A percentile compares a stretch with the other conserved stretches of the same genome.
Conservation (phyloP, 179 eudicot genomes). For the Gypsophila paniculata region DNA sequence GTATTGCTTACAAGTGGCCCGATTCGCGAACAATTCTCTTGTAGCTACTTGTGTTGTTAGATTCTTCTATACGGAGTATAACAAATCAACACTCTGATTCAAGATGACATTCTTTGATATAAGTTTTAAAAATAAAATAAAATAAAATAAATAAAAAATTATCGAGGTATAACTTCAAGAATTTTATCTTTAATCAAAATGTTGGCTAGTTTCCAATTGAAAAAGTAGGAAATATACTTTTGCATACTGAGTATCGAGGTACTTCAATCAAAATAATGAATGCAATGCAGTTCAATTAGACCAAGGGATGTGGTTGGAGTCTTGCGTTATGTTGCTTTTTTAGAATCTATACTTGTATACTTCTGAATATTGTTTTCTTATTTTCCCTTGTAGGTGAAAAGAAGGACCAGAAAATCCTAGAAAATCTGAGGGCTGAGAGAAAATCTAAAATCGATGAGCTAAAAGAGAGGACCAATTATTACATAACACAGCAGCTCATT, state of each 20-base stretch:
- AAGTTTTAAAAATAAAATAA: too few species aligned
- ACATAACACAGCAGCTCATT: constrained; percentile 84
- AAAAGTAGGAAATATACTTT: too few species aligned
- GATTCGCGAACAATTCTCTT: neutral
- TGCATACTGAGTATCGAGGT: too few species aligned
- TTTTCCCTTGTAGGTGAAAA: constrained; percentile 48
- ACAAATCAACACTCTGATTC: too few species aligned
- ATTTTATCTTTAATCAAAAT: neutral
- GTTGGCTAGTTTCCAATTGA: neutral
- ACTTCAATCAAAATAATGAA: too few species aligned
- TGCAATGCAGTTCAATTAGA: too few species aligned
- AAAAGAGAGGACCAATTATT: constrained; percentile 85
- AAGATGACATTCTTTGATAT: too few species aligned
- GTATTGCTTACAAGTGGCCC: neutral
- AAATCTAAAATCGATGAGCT: constrained; percentile 88
- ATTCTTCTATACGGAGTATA: too few species aligned
- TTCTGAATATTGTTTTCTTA: neutral
- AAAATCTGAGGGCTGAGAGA: constrained; percentile 81
- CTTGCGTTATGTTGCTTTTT: neutral
- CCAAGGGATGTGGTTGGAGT: too few species aligned
- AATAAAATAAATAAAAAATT: too few species aligned
- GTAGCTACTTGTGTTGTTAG: neutral
- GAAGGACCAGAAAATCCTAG: constrained; percentile 77
- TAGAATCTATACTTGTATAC: neutral
- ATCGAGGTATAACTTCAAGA: neutral